A percentile compares a stretch with the other conserved stretches of the same genome.
These are phyloP conservation scores for Alternaria viburni DNA, from an alignment of 2,329 filamentous ascomycete species.

Conservation along the genomic window DNA sequence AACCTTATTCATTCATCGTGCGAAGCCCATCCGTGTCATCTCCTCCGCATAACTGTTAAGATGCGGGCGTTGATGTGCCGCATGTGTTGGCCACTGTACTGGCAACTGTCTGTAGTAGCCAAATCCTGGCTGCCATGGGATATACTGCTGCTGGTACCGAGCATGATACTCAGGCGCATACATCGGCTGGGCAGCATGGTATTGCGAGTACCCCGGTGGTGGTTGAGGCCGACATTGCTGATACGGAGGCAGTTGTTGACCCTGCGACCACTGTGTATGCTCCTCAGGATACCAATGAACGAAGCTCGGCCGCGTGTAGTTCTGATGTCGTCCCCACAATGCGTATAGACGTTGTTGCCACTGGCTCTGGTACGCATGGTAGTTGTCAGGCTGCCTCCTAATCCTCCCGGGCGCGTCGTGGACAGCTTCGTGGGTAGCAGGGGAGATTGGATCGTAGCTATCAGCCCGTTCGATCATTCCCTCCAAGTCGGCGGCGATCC, in stretches of 20 bases:
- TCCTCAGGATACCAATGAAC: neutral
- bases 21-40: neutral
- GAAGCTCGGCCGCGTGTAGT: neutral
- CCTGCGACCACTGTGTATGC: neutral
- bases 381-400: neutral
- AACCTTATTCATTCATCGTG: neutral
- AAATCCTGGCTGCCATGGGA: neutral
- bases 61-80: neutral
- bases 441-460: accelerated
- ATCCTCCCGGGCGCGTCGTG: accelerated
- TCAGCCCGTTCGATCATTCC: neutral
- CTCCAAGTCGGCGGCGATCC: neutral
- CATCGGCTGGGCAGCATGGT: neutral
- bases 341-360: neutral
- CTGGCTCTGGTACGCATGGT: neutral
- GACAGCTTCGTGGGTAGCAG: accelerated
- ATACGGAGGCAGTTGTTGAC: neutral
- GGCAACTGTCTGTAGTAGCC: neutral
- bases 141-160: neutral
- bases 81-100: neutral
- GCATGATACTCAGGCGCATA: neutral
- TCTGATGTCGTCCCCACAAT: neutral
- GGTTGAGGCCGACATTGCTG: neutral
- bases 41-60: neutral
- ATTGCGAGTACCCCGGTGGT: neutral